Evolutionary conservation across 345 rosid species (phyloP).

Genomic region (Pistacia integerrima): DNA sequence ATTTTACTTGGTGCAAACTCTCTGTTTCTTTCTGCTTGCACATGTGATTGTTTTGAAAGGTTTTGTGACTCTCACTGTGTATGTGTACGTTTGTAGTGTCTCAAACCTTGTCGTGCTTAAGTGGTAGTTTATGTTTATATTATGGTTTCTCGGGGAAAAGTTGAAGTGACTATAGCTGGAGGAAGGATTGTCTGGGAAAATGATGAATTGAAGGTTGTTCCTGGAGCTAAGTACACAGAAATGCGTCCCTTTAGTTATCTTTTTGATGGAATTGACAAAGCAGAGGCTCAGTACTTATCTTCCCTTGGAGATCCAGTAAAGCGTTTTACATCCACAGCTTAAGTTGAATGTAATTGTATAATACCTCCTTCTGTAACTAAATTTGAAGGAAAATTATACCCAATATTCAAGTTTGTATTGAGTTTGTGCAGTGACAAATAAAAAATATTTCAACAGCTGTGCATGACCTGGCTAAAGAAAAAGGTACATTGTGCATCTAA

Average conservation of each 20-base stretch:
- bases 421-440: neutral
- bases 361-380: neutral
- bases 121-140: neutral
- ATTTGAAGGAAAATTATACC: neutral
- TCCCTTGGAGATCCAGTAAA: slow-evolving; percentile 85
- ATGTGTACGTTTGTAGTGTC: neutral
- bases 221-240: slow-evolving; percentile 67
- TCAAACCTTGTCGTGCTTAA: neutral
- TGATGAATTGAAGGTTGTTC: slow-evolving; percentile 65
- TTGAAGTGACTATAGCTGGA: slow-evolving; percentile 90
- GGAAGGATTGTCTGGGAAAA: slow-evolving; percentile 89
- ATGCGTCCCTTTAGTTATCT: slow-evolving; percentile 83
- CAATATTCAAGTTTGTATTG: neutral
- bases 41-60: neutral
- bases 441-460: neutral
- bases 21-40: neutral
- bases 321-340: slow-evolving; percentile 45
- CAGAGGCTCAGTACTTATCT: slow-evolving; percentile 69
- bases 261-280: slow-evolving; percentile 75
- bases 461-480: neutral
- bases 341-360: slow-evolving; percentile 13
- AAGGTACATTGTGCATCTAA: neutral
- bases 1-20: neutral
- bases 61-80: neutral
- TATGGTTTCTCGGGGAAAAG: slow-evolving; percentile 64